phyloP scores from a whole-genome alignment of 2,329 filamentous ascomycete species.

The Fusarium sp. region DNA sequence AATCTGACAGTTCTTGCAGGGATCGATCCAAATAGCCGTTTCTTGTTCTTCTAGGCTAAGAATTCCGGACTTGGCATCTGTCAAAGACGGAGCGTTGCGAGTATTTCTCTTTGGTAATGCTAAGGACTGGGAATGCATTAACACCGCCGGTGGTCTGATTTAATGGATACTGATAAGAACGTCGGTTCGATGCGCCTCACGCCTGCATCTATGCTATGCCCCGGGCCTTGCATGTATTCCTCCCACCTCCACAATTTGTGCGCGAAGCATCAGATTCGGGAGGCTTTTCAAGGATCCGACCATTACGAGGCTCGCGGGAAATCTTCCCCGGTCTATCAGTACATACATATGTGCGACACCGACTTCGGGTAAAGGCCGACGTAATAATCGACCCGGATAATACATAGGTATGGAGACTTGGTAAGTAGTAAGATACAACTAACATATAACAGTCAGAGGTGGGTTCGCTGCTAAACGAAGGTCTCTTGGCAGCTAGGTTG shows the following conservation, averaged over 20 bases:
- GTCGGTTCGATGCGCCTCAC: slow-evolving; percentile 17
- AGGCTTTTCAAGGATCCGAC: slow-evolving; percentile 12
- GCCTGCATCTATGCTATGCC: slow-evolving; percentile 9
- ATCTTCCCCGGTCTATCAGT: background rate
- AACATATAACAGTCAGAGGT: background rate
- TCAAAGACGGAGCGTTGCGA: background rate
- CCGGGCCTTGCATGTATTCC: slow-evolving; percentile 13
- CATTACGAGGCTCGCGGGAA: slow-evolving; percentile 20
- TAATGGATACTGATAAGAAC: background rate
- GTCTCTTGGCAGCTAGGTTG: background rate
- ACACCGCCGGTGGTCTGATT: slow-evolving; percentile 28
- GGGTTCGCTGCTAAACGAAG: background rate
- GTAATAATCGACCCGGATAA: background rate
- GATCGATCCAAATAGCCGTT: background rate
- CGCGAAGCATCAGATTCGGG: slow-evolving; percentile 14
- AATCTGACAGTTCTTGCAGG: background rate
- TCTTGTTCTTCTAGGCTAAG: background rate
- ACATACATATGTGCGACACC: slow-evolving; percentile 1
- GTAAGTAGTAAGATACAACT: background rate
- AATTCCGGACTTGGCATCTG: background rate
- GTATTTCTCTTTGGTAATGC: background rate
- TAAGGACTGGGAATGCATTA: slow-evolving; percentile 2
- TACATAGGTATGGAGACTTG: background rate
- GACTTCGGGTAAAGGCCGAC: slow-evolving; percentile 11
- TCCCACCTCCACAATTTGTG: slow-evolving; percentile 15